Evolutionary conservation across 306 rosid genomes (phyloP), one percentile per base, ranked within the genome.

Genomic region (Myrica gale): DNA sequence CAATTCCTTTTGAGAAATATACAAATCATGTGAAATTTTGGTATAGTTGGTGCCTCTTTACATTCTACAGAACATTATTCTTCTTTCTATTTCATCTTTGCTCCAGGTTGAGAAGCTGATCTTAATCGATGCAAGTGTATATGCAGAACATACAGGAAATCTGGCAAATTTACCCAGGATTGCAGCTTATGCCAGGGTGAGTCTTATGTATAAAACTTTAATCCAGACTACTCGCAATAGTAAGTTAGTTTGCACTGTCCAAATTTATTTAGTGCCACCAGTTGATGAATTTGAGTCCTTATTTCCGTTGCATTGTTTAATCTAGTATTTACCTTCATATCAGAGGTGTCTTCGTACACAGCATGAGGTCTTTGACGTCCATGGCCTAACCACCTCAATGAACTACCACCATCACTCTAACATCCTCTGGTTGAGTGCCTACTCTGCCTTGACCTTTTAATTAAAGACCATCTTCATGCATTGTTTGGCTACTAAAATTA

Each of bases 81-180:
- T 73, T 82, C n/a, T n/a, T n/a, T 85, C 74, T 55, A 62, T 76
- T 72, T 82, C 69, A 74, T 76, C 46, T 78, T 83, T 86, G 82
- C n/a, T 57, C 39, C 92, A 95, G 98, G 97, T 95, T 53, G 92
- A 95, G 73, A 95, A 87, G 84, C 95, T 92, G 67, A 87, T 92
- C 84, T 86, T 95, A 89, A 85, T 95, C 71, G 98, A 88, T 81
- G 97, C 97, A 60, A 90, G 98, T 85, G 98, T 90, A 79, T 92
- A 92, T 83, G 82, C 93, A 61, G 88, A 95, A 88, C 97, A 93
- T 71, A 88, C 89, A 0, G 96, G 91, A 80, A 85, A 83, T 73
- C 84, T 89, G 48, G 92, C 97, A 66, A 85, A 81, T 76, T 74
- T 90, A 37, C 97, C 97, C 2, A 89, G 80, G 85, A 45, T 75